Evolutionary conservation across 768 basidiomycete genomes (phyloP), one percentile per base, ranked within the genome.

Genomic region (Amanita pallidorosea): DNA sequence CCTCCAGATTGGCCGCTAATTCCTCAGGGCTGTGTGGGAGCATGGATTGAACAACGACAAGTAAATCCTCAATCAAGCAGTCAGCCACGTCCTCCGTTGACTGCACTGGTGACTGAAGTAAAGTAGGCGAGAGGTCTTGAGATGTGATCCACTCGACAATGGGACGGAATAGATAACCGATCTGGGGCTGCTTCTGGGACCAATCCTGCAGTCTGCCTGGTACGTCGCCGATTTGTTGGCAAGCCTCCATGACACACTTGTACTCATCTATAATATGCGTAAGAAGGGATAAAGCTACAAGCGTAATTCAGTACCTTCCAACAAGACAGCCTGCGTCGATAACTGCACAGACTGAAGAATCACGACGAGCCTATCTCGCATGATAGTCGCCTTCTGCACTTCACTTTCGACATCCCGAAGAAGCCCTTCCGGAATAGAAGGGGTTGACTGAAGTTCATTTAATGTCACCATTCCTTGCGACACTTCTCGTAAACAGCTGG

Each of bases 21-120:
- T 43, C 25, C 36, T 64, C 61, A 3, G 71, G 61, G 54, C 70
- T 71, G 48, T 59, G 65, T 8, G 68, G 60, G 12, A 81, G 66
- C 57, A 89, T 58, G 18, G 72, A 66, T 58, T 94, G 91, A 18
- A 84, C 73, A 29, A 71, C 72, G 27, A 88, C 63, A 18, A 95
- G 74, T 43, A 91, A 67, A 1, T 70, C 61, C 55, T 85, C 77
- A 57, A 93, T 76, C 49, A 86, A 59, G 3, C 55, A 29, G 47
- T 78, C 72, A 1, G 67, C 59, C 45, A 59, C 57, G 20, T 64
- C 48, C 27, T 37, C 34, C 17, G 55, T 34, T n/a, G 50, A 57
- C 55, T 53, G 53, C 52, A 41, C 20, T 42, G 47, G 20, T 13
- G 17, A 22, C n/a, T 23, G 17, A 25, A 42, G 51, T 33, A 47